Percentiles rank a stretch among this genome's conserved stretches.
Evolutionary conservation across 352 stramenopile species (phyloP).

Genomic region (Pseudoperonospora humuli): DNA sequence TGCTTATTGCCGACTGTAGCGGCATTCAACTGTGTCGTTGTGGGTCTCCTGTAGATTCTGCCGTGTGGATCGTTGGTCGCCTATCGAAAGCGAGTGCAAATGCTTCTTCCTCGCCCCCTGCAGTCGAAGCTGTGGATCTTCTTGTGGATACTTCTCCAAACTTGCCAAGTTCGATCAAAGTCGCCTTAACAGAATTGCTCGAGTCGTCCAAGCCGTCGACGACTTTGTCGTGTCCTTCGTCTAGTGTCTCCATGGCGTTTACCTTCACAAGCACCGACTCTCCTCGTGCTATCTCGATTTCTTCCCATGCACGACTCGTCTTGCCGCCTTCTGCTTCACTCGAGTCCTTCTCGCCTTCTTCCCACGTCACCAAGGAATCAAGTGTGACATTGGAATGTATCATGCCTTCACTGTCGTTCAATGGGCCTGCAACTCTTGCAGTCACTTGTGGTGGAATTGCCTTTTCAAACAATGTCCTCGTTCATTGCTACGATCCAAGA

Average conservation of each 20-base stretch:
- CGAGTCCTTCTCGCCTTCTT: conserved; percentile 12
- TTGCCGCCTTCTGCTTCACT: conserved; percentile 21
- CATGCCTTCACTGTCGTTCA: conserved; percentile 52
- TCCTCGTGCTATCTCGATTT: conserved; percentile 27
- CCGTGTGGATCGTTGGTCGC: conserved; percentile 32
- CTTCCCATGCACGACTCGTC: conserved; percentile 29
- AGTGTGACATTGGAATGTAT: conserved; percentile 41
- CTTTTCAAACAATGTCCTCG: conserved; percentile 57
- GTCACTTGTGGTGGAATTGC: conserved; percentile 37
- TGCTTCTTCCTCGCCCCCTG: too few relatives aligned
- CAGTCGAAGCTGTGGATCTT: conserved; percentile 11
- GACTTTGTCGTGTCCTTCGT: background rate
- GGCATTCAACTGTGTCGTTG: conserved; percentile 33
- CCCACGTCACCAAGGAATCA: conserved; percentile 7
- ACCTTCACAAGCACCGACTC: conserved; percentile 43
- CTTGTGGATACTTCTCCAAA: conserved; percentile 3
- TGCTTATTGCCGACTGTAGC: conserved; percentile 24
- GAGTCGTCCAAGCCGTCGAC: background rate
- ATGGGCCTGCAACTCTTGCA: conserved; percentile 35
- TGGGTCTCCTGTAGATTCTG: conserved; percentile 11
- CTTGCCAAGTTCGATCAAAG: background rate
- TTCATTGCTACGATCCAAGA: conserved; percentile 67
- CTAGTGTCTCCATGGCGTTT: conserved; percentile 22
- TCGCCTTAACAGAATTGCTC: background rate
- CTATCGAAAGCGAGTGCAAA: too few relatives aligned